Evolutionary conservation across 371 early-diverging fungal species (phyloP), one percentile per base, ranked within the genome.

Genomic region (Apophysomyces sp.): DNA sequence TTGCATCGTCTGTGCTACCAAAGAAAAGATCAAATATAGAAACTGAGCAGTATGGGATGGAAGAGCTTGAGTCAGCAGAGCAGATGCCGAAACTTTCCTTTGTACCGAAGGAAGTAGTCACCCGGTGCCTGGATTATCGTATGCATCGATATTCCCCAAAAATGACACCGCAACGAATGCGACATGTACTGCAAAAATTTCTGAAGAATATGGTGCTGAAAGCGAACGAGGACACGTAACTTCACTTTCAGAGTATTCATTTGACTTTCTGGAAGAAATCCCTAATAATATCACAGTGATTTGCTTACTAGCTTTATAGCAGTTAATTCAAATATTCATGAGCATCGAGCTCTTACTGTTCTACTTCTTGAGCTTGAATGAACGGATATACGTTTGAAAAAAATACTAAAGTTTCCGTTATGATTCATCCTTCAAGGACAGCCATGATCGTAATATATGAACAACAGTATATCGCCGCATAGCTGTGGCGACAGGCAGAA

Each of bases 201-300:
- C 52, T 80, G 24, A 80, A 80, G 54, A 80, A 74, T 52, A 77
- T 80, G 80, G 73, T 80, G 5, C 51, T 80, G 27, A 74, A 75
- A 55, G 77, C 72, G 13, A 80, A 75, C 36, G 73, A 74, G 36
- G 77, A 76, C 24, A 52, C 61, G 28, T 73, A 54, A 40, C 16
- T 36, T 41, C n/a, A n/a, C n/a, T n/a, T n/a, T n/a, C n/a, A n/a
- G n/a, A n/a, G n/a, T n/a, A n/a, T n/a, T n/a, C n/a, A n/a, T n/a
- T n/a, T n/a, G n/a, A n/a, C n/a, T 3, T n/a, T 30, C n/a, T 55
- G 18, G 4, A 16, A 44, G n/a, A 44, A 6, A 44, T 21, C 16
- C 18, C 21, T 18, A 21, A 44, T 21, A 44, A 44, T 44, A 44
- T 21, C 6, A 16, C 11, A 44, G 21, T 9, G 9, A 44, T 44